Percentiles rank a stretch among this genome's conserved stretches.
These are phyloP conservation scores for Oryza glumipatula DNA, from an alignment of 176 grass and related monocot species.

Conservation along the genomic window DNA sequence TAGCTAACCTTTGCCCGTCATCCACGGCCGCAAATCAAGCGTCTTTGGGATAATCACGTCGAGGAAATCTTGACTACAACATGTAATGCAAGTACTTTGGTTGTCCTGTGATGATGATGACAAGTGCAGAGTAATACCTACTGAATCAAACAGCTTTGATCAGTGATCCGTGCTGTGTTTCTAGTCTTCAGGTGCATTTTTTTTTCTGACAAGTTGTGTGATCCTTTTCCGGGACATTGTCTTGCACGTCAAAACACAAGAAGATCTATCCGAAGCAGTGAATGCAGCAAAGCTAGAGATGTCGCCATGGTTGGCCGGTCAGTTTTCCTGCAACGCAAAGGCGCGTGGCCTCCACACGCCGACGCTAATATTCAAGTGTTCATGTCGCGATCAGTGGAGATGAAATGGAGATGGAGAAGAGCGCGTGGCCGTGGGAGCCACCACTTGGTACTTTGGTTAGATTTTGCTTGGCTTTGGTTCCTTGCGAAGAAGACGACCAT, in stretches of 20 bases:
- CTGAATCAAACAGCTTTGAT: background rate
- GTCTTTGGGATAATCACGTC: too few species aligned
- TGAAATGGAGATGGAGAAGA: background rate
- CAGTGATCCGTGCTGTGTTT: too few species aligned
- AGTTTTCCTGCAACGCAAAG: background rate
- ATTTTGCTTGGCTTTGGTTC: background rate
- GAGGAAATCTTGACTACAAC: background rate
- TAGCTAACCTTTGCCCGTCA: too few species aligned
- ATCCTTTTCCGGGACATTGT: background rate
- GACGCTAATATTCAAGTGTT: background rate
- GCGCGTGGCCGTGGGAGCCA: background rate
- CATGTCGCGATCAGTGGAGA: background rate
- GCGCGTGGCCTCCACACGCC: background rate
- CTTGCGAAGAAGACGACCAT: background rate
- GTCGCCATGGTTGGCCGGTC: background rate
- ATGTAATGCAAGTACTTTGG: background rate
- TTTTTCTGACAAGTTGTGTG: background rate
- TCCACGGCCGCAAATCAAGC: too few species aligned
- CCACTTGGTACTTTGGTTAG: background rate
- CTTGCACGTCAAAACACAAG: background rate
- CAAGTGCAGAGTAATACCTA: background rate
- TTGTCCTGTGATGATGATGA: background rate
- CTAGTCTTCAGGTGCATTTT: too few species aligned
- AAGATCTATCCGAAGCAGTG: background rate
- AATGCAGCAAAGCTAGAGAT: background rate